Percentiles rank a stretch among this genome's conserved stretches.
Evolutionary conservation across 2,329 filamentous ascomycete genomes (phyloP).

Genomic region (Ceratocystis destructans): DNA sequence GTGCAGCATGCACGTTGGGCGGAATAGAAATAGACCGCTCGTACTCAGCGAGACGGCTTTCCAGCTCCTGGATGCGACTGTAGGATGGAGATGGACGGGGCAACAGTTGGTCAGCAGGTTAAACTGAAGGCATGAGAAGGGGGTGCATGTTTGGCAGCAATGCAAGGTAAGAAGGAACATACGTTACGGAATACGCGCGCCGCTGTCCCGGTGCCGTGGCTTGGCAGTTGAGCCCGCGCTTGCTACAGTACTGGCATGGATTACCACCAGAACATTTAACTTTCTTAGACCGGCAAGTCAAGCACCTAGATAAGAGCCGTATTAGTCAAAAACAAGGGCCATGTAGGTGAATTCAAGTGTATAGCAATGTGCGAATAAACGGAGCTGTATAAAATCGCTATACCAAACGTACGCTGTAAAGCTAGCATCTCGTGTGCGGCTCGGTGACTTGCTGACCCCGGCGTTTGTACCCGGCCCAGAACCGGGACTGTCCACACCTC

Average conservation of each 20-base stretch:
- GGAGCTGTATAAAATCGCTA: slow-evolving; percentile 24
- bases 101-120: neutral
- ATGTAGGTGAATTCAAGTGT: neutral
- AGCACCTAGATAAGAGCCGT: slow-evolving; percentile 13
- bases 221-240: slow-evolving; percentile 16
- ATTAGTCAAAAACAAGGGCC: neutral
- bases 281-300: slow-evolving; percentile 19
- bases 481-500: neutral
- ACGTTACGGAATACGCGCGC: slow-evolving; percentile 19
- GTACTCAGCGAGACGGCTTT: slow-evolving; percentile 20
- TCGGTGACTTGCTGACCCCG: slow-evolving; percentile 31
- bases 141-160: too few relatives aligned
- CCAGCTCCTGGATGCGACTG: slow-evolving; percentile 20
- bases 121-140: neutral
- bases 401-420: slow-evolving; percentile 36
- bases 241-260: slow-evolving; percentile 18
- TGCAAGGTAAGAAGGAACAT: neutral
- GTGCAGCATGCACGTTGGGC: neutral
- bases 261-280: slow-evolving; percentile 18
- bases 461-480: slow-evolving; percentile 15
- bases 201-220: slow-evolving; percentile 15
- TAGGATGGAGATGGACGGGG: neutral
- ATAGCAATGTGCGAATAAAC: neutral
- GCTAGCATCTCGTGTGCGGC: slow-evolving; percentile 35
- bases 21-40: slow-evolving; percentile 15